Evolutionary conservation across 2,329 filamentous ascomycete genomes (phyloP).

Genomic region (Xylaria sp.): DNA sequence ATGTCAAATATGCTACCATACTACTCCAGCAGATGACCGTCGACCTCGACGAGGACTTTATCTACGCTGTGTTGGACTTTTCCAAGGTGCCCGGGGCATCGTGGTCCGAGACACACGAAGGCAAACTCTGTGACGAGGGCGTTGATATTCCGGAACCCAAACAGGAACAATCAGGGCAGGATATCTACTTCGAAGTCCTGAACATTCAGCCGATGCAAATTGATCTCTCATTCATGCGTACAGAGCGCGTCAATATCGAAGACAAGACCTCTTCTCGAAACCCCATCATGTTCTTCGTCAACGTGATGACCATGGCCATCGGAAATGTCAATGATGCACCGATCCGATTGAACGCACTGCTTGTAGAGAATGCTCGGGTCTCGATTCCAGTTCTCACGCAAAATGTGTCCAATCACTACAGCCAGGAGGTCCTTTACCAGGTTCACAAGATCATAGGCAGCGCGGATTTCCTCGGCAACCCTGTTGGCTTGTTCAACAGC

Average conservation of each 20-base stretch:
- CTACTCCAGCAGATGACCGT: conserved; percentile 97
- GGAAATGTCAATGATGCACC: conserved; percentile 99
- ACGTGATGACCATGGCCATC: conserved; percentile 98
- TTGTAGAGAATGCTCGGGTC: conserved; percentile 93
- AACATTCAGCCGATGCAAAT: conserved; percentile 99
- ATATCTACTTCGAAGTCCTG: conserved; percentile 96
- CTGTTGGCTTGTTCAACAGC: conserved; percentile 97
- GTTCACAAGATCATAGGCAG: conserved; percentile 97
- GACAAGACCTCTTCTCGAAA: conserved; percentile 90
- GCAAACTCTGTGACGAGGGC: conserved; percentile 84
- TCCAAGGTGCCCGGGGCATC: conserved; percentile 89
- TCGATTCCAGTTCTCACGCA: conserved; percentile 82
- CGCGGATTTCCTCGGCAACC: conserved; percentile 96
- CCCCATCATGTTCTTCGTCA: conserved; percentile 98
- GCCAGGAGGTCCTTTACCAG: conserved; percentile 93
- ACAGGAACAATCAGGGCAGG: conserved; percentile 81
- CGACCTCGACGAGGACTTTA: conserved; percentile 97
- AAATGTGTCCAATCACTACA: conserved; percentile 93
- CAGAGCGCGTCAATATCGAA: conserved; percentile 93
- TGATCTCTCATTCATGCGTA: conserved; percentile 95
- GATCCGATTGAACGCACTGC: conserved; percentile 87
- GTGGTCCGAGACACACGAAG: conserved; percentile 80
- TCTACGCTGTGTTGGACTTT: conserved; percentile 94
- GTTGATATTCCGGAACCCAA: conserved; percentile 92
- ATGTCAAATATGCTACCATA: conserved; percentile 97